Base-by-base conservation (phyloP, 2,329 filamentous ascomycete species). In the Lithohypha guttulata region DNA sequence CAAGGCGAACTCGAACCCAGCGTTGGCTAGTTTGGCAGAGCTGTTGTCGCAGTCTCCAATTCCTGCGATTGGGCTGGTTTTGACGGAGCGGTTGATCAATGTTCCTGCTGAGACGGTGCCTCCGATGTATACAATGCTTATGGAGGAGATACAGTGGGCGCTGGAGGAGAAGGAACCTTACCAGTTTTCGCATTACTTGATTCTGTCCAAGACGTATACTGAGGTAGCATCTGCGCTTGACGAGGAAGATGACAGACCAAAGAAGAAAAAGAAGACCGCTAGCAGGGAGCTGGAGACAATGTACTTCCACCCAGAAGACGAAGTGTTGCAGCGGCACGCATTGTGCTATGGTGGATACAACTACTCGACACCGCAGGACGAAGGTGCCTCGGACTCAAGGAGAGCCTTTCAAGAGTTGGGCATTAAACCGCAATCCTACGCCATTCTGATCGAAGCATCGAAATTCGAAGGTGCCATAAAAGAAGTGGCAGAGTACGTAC, bases 231-330 rank as follows among this genome's bases (percentile, higher is more conserved):
- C 86, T 1, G 77, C 75, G 45, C 67, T 96, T 11, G 82, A 89
- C 50, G 68, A 73, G 39, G 77, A 81, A 54, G 71, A 74, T 29
- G 64, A 66, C 5, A 64, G 66, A 25, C 71, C 77, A 47, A 70
- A 71, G 52, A 77, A 74, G 62, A 87, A 82, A 63, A 82, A 80
- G 64, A 77, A 73, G 58, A 72, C 61, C 44, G 56, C 50, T 0
- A 54, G 45, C 2, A 58, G 47, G 43, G 68, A 70, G 36, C 63
- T 68, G 6, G 73, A 81, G 52, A 68, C 75, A 22, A 93, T 86
- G 62, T 93, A 87, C 62, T 98, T 96, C 68, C 91, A 98, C 58
- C 81, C 86, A 0, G 91, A 98, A 63, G 91, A 98, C 55, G 91
- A 96, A 66, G 74, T 89, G 36, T 64, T 95, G 53, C 77, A 91